Evolutionary conservation across 2,329 filamentous ascomycete genomes (phyloP), one percentile per base, ranked within the genome.

Genomic region (Trichophyton benhamiae): DNA sequence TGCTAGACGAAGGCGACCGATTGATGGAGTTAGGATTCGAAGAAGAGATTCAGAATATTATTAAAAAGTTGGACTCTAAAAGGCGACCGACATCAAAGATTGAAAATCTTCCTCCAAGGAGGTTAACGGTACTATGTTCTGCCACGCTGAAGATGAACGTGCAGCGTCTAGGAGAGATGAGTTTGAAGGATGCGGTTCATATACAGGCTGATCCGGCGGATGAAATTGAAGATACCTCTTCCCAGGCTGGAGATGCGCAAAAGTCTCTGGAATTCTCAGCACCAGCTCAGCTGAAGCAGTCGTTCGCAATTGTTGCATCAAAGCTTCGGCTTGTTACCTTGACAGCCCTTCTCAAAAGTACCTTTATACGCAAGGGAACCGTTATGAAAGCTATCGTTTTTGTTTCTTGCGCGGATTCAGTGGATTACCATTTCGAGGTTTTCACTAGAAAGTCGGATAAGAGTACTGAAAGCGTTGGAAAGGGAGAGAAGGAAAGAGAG

Each of bases 61-160:
- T 99, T 15, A 81, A 84, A 61, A 87, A 87, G 64, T 83, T 97
- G 61, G 86, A 91, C 64, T 77, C 85, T 52, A 81, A 87, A 42
- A 81, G 82, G 61, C 82, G 81, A 61, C 83, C 83, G 33, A 44
- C 27, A 13, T 81, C 82, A 42, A 83, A 85, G 1, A 79, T 87
- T 42, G 83, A 83, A 3, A 81, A 82, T 17, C 78, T 87, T 3
- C 79, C 96, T 6, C 87, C 90, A 0, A 84, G 84, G 60, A 83
- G 91, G 65, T 83, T 91, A 61, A 97, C 94, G 0, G 82, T 99
- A 3, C 82, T 99, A 2, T 99, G 94, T 73, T 99, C 94, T 3
- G 94, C 94, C 2, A 99, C 94, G 0, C 88, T 99, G 86, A 96
- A 96, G 77, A 91, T 95, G 85, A 94, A 92, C 68, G 94, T 97